These are phyloP conservation scores for Aurifilum marmelostoma DNA, from an alignment of 2,329 filamentous ascomycete genomes.

Conservation along the genomic window DNA sequence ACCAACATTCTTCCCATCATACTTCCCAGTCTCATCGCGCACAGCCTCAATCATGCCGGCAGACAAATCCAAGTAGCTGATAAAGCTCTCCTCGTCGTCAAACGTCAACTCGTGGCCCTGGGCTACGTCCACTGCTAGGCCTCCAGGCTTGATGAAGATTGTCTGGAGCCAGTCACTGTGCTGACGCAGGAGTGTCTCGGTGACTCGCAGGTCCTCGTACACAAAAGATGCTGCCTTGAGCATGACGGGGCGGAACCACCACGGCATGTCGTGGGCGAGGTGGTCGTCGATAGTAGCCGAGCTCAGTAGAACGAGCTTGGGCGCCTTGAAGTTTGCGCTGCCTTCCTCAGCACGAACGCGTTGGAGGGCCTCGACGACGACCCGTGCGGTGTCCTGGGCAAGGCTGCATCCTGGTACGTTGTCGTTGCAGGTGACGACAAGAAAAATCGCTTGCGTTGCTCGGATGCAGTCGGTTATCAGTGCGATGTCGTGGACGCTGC, in stretches of 20 bases:
- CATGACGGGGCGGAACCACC: conserved; percentile 37
- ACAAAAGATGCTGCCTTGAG: conserved; percentile 39
- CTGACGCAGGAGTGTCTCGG: conserved; percentile 43
- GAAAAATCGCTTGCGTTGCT: conserved; percentile 43
- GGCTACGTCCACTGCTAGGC: conserved; percentile 40
- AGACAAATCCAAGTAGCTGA: conserved; percentile 49
- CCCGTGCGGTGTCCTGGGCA: conserved; percentile 40
- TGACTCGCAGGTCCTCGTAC: conserved; percentile 42
- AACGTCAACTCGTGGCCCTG: conserved; percentile 47
- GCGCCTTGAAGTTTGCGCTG: conserved; percentile 26
- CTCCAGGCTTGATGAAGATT: conserved; percentile 49
- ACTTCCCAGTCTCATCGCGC: conserved; percentile 38
- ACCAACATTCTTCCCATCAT: conserved; percentile 35
- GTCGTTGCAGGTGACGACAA: conserved; percentile 45
- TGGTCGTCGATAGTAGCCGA: conserved; percentile 47
- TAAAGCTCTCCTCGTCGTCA: conserved; percentile 40
- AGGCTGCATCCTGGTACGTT: conserved; percentile 47
- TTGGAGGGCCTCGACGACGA: conserved; percentile 43
- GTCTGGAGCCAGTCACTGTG: conserved; percentile 43
- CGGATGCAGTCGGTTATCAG: conserved; percentile 43
- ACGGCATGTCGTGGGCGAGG: conserved; percentile 38
- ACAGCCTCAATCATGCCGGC: conserved; percentile 54
- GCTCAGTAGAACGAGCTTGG: conserved; percentile 47
- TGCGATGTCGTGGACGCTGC: conserved; percentile 44
- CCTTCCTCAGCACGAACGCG: conserved; percentile 28